phyloP scores from a whole-genome alignment of 495 filamentous ascomycete genomes.

The Penicillium bovifimosum region DNA sequence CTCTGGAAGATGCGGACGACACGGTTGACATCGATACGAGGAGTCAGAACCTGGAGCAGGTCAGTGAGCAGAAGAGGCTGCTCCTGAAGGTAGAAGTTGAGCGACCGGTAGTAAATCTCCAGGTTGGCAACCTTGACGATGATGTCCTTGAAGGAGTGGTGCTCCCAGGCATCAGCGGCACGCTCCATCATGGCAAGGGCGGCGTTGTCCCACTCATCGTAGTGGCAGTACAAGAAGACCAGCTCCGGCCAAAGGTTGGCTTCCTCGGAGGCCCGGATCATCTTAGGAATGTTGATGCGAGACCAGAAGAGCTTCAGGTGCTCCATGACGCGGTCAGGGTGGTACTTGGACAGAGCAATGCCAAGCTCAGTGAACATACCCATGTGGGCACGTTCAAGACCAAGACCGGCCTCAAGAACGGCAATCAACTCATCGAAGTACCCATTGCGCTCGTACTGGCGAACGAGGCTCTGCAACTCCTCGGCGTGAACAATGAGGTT shows the following conservation, averaged over 20 bases:
- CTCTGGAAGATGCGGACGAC: conserved; percentile 98
- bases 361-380: conserved; percentile 98
- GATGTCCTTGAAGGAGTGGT: conserved; percentile 99
- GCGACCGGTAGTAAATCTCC: conserved; percentile 96
- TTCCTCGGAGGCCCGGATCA: conserved; percentile 92
- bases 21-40: conserved; percentile 95
- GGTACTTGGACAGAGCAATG: conserved; percentile 92
- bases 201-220: conserved; percentile 98
- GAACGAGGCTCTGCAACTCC: conserved; percentile 86
- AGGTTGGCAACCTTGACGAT: conserved; percentile 96
- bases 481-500: conserved; percentile 99
- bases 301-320: conserved; percentile 99
- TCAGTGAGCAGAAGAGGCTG: conserved; percentile 94
- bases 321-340: conserved; percentile 95
- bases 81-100: conserved; percentile 97
- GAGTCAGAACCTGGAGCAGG: conserved; percentile 82
- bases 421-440: conserved; percentile 98
- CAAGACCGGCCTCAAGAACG: conserved; percentile 91
- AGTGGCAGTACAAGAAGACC: conserved; percentile 98
- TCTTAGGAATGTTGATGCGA: conserved; percentile 96
- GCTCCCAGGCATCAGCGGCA: conserved; percentile 96
- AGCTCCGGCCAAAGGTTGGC: conserved; percentile 96
- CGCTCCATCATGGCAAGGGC: conserved; percentile 99
- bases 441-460: conserved; percentile 93
- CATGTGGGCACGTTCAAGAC: conserved; percentile 84